phyloP scores from a whole-genome alignment of 2,329 filamentous ascomycete species.

The Aspergillus fumigatiaffinis region DNA sequence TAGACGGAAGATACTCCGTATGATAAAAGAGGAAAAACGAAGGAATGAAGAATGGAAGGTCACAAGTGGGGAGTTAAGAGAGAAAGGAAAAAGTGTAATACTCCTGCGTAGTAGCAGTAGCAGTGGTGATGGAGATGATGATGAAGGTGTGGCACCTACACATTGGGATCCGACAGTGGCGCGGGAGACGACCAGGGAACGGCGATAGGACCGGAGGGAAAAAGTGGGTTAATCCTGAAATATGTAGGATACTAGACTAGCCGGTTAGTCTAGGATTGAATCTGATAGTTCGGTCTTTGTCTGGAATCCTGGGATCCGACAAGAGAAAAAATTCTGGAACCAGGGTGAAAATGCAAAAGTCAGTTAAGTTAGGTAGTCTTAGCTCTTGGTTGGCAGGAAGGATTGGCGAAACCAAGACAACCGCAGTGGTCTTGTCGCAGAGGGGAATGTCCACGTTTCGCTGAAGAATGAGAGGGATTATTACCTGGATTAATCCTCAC shows the following conservation, averaged over 20 bases:
- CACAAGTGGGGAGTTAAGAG: neutral
- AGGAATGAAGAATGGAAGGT: conserved; percentile 4
- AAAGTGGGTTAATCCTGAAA: neutral
- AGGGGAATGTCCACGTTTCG: neutral
- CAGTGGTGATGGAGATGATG: conserved; percentile 1
- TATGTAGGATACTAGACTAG: neutral
- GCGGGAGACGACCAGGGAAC: neutral
- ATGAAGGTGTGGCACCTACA: conserved; percentile 15
- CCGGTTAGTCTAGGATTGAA: neutral
- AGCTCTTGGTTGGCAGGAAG: neutral
- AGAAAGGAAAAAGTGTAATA: neutral
- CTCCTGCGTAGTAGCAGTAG: neutral
- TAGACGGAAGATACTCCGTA: conserved; percentile 1
- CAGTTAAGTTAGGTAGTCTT: neutral
- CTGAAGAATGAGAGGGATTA: neutral
- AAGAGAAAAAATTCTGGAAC: neutral
- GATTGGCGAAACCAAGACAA: neutral
- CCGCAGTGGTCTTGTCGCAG: neutral
- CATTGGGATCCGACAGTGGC: conserved; percentile 12
- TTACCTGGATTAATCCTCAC: neutral
- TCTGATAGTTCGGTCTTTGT: neutral
- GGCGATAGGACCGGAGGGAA: neutral
- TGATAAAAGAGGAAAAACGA: conserved; percentile 8
- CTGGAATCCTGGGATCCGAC: neutral
- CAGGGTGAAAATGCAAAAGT: neutral